Percentiles rank a stretch among this genome's conserved stretches.
Evolutionary conservation across 345 rosid species (phyloP).

Genomic region (Brassica cretica): DNA sequence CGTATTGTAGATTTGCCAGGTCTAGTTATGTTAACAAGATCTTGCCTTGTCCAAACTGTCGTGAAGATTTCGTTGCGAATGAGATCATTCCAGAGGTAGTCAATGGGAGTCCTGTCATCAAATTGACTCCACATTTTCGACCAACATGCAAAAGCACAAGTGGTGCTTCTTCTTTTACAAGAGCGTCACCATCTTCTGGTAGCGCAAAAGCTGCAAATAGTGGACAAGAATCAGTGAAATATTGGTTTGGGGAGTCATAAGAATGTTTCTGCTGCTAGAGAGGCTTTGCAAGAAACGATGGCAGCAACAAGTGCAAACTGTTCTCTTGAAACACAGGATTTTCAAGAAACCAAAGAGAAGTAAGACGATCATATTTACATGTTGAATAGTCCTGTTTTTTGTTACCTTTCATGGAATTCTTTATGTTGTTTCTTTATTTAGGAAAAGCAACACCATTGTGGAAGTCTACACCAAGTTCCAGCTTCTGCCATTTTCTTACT

Average conservation of each 20-base stretch:
- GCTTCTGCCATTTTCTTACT: background rate
- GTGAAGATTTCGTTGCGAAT: slow-evolving; percentile 3
- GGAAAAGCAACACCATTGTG: background rate
- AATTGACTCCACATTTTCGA: background rate
- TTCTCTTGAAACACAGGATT: background rate
- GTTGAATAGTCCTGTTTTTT: background rate
- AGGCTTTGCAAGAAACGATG: background rate
- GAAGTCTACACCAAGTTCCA: background rate
- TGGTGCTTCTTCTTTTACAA: slow-evolving; percentile 24
- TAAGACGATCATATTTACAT: background rate
- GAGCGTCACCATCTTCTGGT: slow-evolving; percentile 31
- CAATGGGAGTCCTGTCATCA: slow-evolving; percentile 1
- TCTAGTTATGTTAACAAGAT: slow-evolving; percentile 7
- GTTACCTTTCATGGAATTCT: background rate
- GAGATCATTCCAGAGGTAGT: slow-evolving; percentile 7
- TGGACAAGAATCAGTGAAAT: slow-evolving; percentile 36
- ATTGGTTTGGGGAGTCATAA: slow-evolving; percentile 36
- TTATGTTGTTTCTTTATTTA: background rate
- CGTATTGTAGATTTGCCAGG: background rate
- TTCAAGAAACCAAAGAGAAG: background rate
- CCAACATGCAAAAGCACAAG: slow-evolving; percentile 23
- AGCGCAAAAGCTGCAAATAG: slow-evolving; percentile 28
- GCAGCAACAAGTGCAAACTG: background rate
- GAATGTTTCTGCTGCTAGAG: background rate
- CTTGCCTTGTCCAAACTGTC: slow-evolving; percentile 13